These are phyloP conservation scores for Cutaneotrichosporon sp. DNA, from an alignment of 1,284 basidiomycete species.

Conservation along the genomic window DNA sequence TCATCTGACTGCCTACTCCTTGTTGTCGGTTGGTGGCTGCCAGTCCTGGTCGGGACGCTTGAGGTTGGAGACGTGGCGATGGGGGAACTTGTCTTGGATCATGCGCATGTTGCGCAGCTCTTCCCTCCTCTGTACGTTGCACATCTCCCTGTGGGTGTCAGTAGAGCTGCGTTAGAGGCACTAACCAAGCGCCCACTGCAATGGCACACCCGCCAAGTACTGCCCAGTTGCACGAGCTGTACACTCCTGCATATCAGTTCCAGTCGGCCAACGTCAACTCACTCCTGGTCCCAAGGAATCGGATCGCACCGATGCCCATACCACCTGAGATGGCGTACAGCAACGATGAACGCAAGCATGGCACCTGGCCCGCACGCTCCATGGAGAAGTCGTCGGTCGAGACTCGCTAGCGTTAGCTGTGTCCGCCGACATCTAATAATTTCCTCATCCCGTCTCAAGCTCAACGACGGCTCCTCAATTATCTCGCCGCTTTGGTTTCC, in stretches of 20 bases:
- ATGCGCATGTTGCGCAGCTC: conserved; percentile 46
- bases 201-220: conserved; percentile 30
- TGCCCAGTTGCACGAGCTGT: conserved; percentile 44
- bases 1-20: neutral
- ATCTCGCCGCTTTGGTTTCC: neutral
- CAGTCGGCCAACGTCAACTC: conserved; percentile 20
- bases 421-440: neutral
- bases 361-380: conserved; percentile 40
- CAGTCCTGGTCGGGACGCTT: conserved; percentile 25
- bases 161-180: neutral
- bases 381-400: conserved; percentile 25
- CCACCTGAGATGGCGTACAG: conserved; percentile 51
- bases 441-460: neutral
- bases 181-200: conserved; percentile 42
- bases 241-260: conserved; percentile 12
- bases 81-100: conserved; percentile 50
- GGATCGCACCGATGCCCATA: conserved; percentile 43
- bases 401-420: conserved; percentile 16
- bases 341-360: conserved; percentile 48
- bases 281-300: conserved; percentile 46
- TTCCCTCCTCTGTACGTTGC: conserved; percentile 42
- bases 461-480: neutral
- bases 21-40: conserved; percentile 9
- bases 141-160: conserved; percentile 40
- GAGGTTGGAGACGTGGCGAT: conserved; percentile 50